Evolutionary conservation across 495 filamentous ascomycete species (phyloP).

Genomic region (Neurospora sp.): DNA sequence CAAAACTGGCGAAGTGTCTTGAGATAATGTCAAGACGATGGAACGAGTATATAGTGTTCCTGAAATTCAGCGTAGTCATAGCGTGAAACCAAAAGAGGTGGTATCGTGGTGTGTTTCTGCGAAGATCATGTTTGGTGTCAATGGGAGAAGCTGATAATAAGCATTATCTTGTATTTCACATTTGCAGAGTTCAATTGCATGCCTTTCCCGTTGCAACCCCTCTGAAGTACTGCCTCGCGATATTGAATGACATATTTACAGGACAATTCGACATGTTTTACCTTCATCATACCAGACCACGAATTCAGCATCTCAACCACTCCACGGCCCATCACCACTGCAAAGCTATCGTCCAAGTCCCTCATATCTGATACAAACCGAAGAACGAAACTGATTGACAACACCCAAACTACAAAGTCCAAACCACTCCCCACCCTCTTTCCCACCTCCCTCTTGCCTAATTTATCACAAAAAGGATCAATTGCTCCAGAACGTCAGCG

Average conservation of each 20-base stretch:
- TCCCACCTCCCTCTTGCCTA: neutral
- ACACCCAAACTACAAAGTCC: neutral
- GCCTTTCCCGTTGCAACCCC: neutral
- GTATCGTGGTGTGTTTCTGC: neutral
- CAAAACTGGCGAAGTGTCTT: neutral
- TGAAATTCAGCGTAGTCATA: neutral
- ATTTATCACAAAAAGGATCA: neutral
- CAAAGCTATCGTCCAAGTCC: neutral
- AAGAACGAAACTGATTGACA: neutral
- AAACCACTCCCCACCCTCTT: neutral
- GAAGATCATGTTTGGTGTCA: neutral
- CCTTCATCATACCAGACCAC: neutral
- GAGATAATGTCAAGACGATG: neutral
- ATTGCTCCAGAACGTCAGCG: neutral
- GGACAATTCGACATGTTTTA: neutral
- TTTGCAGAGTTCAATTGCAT: neutral
- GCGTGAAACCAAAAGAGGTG: neutral
- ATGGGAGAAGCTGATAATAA: neutral
- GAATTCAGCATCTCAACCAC: neutral
- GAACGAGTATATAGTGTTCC: neutral
- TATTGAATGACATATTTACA: neutral
- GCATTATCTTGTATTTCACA: neutral
- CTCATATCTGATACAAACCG: neutral
- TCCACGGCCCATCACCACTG: neutral
- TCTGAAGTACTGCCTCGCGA: neutral